A percentile compares a stretch with the other conserved stretches of the same genome.
phyloP scores from a whole-genome alignment of 1,284 basidiomycete species.

The Sporisorium sorghi region DNA sequence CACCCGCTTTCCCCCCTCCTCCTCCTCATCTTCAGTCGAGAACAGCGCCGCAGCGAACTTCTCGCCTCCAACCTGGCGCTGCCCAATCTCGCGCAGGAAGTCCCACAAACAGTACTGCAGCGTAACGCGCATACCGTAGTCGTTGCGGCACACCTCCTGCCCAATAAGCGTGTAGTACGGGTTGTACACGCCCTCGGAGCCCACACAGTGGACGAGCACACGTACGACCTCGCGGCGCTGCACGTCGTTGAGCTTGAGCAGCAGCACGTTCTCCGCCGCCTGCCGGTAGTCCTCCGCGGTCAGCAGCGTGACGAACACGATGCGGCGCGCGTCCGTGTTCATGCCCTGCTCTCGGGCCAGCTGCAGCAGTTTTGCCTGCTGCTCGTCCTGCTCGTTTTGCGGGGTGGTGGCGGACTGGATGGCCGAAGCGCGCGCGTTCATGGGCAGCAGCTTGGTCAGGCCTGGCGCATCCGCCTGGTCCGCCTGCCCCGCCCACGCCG shows the following conservation, averaged over 20 bases:
- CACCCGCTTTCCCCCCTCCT: constrained; percentile 1
- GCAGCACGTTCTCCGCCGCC: constrained; percentile 85
- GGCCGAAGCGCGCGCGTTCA: constrained; percentile 25
- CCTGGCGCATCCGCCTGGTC: constrained; percentile 75
- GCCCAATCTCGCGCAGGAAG: constrained; percentile 89
- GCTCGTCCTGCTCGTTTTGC: constrained; percentile 72
- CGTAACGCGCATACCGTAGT: constrained; percentile 83
- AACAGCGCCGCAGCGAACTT: constrained; percentile 74
- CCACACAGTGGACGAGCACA: constrained; percentile 91
- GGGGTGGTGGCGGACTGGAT: constrained; percentile 25
- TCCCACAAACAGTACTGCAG: constrained; percentile 98
- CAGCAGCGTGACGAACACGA: constrained; percentile 92
- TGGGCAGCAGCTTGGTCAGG: constrained; percentile 43
- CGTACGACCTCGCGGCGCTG: constrained; percentile 95
- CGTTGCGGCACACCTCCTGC: constrained; percentile 60
- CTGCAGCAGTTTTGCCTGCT: constrained; percentile 74
- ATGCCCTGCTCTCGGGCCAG: constrained; percentile 94
- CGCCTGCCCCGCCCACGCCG: constrained; percentile 93
- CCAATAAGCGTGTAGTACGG: constrained; percentile 93
- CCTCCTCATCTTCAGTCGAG: constrained; percentile 72
- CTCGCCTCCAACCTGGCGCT: constrained; percentile 84
- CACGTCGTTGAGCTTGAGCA: constrained; percentile 84
- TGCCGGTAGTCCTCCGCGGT: constrained; percentile 85
- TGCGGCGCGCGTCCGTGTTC: constrained; percentile 94
- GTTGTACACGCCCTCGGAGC: constrained; percentile 77